These are phyloP conservation scores for Cordia subcordata DNA, from an alignment of 257 asterid genomes.

Conservation along the genomic window DNA sequence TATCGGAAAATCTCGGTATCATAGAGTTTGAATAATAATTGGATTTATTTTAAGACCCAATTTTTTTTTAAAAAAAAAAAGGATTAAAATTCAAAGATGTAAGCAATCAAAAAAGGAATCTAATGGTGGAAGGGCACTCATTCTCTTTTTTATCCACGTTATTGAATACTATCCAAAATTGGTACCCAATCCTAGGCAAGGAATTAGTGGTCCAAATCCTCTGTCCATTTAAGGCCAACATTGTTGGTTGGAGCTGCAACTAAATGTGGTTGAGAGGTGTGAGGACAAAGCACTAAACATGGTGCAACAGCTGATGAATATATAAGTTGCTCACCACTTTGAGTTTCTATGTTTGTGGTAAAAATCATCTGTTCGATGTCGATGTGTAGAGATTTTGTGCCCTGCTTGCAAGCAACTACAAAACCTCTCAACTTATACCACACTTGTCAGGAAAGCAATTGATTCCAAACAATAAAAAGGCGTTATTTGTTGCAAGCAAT, in stretches of 20 bases:
- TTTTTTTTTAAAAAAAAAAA: neutral
- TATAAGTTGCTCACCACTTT: conserved; percentile 9
- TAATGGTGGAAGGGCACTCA: conserved; percentile 16
- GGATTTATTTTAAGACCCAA: neutral
- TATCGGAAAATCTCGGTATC: no score
- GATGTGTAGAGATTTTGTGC: conserved; percentile 1
- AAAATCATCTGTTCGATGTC: conserved; percentile 4
- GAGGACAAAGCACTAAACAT: conserved; percentile 26
- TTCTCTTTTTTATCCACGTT: conserved; percentile 10
- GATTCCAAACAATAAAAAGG: neutral
- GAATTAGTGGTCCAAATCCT: conserved; percentile 17
- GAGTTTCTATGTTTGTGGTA: neutral
- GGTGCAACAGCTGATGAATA: conserved; percentile 26
- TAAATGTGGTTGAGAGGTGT: conserved; percentile 38
- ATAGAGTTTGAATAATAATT: conserved; percentile 16
- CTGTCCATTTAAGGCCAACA: conserved; percentile 28
- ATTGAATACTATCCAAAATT: neutral
- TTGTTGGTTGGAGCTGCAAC: conserved; percentile 50
- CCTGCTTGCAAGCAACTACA: neutral
- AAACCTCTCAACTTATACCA: neutral
- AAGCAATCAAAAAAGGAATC: conserved; percentile 4
- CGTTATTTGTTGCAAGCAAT: neutral
- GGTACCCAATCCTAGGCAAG: conserved; percentile 9
- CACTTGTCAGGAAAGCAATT: neutral
- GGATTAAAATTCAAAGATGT: neutral